Percentiles rank a stretch among this genome's conserved stretches.
These are phyloP conservation scores for Cystoderma amianthinum DNA, from an alignment of 768 basidiomycete genomes.

Conservation along the genomic window DNA sequence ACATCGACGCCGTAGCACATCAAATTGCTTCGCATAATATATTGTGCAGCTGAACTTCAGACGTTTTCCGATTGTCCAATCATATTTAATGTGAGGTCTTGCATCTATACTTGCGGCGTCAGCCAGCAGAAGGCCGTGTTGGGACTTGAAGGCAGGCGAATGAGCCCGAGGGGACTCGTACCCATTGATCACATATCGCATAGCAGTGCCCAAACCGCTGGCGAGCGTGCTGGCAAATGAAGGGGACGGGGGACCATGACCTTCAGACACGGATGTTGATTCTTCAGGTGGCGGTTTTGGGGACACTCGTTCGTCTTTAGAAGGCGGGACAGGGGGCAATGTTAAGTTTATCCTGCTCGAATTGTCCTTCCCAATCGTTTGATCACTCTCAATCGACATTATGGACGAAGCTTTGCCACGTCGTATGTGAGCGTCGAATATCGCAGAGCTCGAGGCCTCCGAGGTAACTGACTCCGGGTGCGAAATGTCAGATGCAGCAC, in stretches of 20 bases:
- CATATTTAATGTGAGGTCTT: slow-evolving; percentile 77
- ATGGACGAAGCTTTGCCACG: slow-evolving; percentile 26
- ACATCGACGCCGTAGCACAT: slow-evolving; percentile 55
- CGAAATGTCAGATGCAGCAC: slow-evolving; percentile 14
- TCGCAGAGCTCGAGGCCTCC: slow-evolving; percentile 12
- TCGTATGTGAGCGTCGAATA: slow-evolving; percentile 17
- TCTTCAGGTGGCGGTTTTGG: neutral
- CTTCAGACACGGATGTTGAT: slow-evolving; percentile 1
- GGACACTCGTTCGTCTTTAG: slow-evolving; percentile 6
- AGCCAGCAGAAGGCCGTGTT: slow-evolving; percentile 41
- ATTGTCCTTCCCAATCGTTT: slow-evolving; percentile 23
- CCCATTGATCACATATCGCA: slow-evolving; percentile 47
- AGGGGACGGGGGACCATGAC: slow-evolving; percentile 20
- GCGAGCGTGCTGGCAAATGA: slow-evolving; percentile 41
- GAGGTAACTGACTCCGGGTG: slow-evolving; percentile 19
- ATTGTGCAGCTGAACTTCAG: slow-evolving; percentile 76
- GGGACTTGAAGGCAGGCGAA: slow-evolving; percentile 30
- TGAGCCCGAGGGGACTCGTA: slow-evolving; percentile 22
- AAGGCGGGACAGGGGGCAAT: slow-evolving; percentile 19
- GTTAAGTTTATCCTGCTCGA: slow-evolving; percentile 2
- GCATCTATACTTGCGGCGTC: slow-evolving; percentile 49
- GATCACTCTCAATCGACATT: slow-evolving; percentile 29
- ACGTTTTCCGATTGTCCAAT: slow-evolving; percentile 70
- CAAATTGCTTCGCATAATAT: slow-evolving; percentile 81
- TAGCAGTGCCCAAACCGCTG: slow-evolving; percentile 47